phyloP scores from a whole-genome alignment of 768 basidiomycete species.

The Mycena olivaceomarginata region DNA sequence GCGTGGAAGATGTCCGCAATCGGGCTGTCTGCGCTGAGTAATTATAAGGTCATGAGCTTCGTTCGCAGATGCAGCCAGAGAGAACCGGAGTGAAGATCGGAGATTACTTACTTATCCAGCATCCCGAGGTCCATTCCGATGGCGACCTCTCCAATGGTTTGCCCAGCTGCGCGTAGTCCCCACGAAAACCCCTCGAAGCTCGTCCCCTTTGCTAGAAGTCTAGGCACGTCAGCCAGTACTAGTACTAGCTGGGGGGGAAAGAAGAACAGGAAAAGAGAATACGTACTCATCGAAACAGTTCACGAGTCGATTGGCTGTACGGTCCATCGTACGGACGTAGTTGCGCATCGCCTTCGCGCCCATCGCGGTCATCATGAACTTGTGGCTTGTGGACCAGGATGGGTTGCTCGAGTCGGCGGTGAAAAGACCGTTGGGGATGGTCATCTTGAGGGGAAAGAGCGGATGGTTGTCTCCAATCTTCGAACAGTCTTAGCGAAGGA shows the following conservation, averaged over 20 bases:
- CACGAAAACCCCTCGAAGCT: slow-evolving; percentile 34
- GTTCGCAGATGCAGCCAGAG: too few species aligned
- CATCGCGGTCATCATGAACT: slow-evolving; percentile 46
- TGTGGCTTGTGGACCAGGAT: slow-evolving; percentile 35
- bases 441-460: slow-evolving; percentile 36
- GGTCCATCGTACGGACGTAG: slow-evolving; percentile 41
- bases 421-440: slow-evolving; percentile 39
- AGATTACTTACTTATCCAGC: slow-evolving; percentile 27
- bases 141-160: slow-evolving; percentile 41
- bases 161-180: slow-evolving; percentile 34
- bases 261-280: too few species aligned
- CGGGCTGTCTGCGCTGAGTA: neutral
- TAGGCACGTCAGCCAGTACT: neutral
- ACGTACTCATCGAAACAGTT: slow-evolving; percentile 31
- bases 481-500: too few species aligned
- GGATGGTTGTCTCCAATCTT: slow-evolving; percentile 39
- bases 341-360: slow-evolving; percentile 40
- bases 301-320: slow-evolving; percentile 31
- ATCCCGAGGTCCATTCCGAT: slow-evolving; percentile 36
- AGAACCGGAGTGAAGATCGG: too few species aligned
- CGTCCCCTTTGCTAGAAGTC: slow-evolving; percentile 24
- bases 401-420: slow-evolving; percentile 40
- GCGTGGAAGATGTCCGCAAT: slow-evolving; percentile 21
- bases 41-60: too few species aligned
- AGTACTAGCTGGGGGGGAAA: too few species aligned